phyloP scores from a whole-genome alignment of 306 rosid genomes.

The Luffa aegyptiaca region DNA sequence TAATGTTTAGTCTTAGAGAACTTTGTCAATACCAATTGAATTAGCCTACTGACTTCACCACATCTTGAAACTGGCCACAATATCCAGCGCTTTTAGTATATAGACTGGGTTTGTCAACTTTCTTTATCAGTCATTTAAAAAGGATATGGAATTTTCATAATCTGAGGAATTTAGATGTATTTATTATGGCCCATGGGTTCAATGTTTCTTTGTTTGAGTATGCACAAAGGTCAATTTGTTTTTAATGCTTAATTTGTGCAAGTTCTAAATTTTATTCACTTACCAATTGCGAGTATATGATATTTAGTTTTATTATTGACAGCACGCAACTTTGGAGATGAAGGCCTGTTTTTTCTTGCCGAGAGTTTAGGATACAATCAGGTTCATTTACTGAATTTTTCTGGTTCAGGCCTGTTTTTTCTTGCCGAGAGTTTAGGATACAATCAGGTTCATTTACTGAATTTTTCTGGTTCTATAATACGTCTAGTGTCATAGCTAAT shows the following conservation, averaged over 20 bases:
- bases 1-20: background rate
- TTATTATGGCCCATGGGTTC: background rate
- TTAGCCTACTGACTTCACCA: background rate
- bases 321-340: constrained; percentile 97
- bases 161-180: background rate
- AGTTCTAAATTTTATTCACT: background rate
- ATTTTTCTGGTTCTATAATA: constrained; percentile 9
- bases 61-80: background rate
- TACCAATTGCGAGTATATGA: background rate
- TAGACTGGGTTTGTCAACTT: background rate
- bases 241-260: background rate
- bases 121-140: background rate
- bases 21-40: background rate
- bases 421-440: constrained; percentile 85
- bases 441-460: constrained; percentile 50
- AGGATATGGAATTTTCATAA: background rate
- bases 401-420: constrained; percentile 53
- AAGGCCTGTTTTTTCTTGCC: constrained; percentile 82
- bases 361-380: constrained; percentile 85
- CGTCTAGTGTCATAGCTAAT: background rate
- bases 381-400: constrained; percentile 28
- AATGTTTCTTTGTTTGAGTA: background rate
- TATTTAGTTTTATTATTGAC: constrained; percentile 17
- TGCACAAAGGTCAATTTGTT: background rate
- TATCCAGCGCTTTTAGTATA: background rate